Evolutionary conservation across 257 asterid species (phyloP), one percentile per base, ranked within the genome.

Genomic region (Solanum tarijense): DNA sequence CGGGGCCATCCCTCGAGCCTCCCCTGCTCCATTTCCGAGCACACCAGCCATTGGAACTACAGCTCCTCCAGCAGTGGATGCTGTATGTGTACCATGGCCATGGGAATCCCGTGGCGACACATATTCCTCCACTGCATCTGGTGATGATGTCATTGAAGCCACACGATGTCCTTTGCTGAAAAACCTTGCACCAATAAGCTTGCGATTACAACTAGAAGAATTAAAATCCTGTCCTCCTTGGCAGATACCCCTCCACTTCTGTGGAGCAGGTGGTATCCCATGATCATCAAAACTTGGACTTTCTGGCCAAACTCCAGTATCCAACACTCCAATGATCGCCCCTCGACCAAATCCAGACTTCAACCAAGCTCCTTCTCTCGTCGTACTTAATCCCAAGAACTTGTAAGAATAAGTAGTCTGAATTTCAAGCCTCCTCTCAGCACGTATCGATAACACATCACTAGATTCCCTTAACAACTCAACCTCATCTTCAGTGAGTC

Each of bases 221-320:
- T 88, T 85, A 90, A 95, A 96, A 38, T 85, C 87, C 78, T 90
- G 88, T 18, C 98, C 99, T 55, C 48, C 86, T 48, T 96, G 98
- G 90, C 98, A 95, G 31, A 91, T 89, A 72, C 99, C 99, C 88
- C 86, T 92, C 99, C 99, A 96, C 83, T 89, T 96, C 55, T 25
- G 83, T 1, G 99, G 99, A 58, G 91, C 92, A 2, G 95, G 96
- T 10, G 96, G 94, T 96, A 95, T 94, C 52, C 93, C 95, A 2
- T 39, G 89, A 58, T 96, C 98, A 69, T 91, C 92, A 86, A 96
- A 96, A 93, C 98, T 95, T 21, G 98, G 98, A 84, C 98, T 94
- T 86, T 95, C 98, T 0, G 99, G 99, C 98, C 98, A 96, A 86
- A 93, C 88, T 7, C 98, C 98, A 1, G 99, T 96, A 90, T 96